Conservation (phyloP, 1,139 yeast species). For the Saccharomyces uvarum region DNA sequence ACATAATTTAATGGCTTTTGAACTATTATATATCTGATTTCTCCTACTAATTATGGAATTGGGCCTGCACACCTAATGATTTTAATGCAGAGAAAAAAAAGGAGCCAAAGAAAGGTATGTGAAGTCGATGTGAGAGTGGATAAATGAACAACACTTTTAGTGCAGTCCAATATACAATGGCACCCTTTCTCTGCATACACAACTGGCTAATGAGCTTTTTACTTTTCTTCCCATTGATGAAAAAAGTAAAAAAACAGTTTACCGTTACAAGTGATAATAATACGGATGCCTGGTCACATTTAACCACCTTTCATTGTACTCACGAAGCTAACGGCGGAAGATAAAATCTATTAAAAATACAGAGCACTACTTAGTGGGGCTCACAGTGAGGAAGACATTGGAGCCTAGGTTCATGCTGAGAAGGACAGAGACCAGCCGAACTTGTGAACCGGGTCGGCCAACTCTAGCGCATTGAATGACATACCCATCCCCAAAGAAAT, state of each 20-base stretch:
- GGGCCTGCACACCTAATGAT: not conserved
- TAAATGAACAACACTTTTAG: not conserved
- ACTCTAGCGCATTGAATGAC: slow-evolving; percentile 89
- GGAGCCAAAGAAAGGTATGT: not conserved
- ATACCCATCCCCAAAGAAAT: slow-evolving; percentile 95
- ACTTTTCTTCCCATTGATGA: not conserved
- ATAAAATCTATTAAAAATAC: no score
- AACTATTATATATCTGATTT: not conserved
- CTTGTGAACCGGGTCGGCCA: slow-evolving; percentile 96
- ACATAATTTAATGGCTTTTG: slow-evolving; percentile 7
- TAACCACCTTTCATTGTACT: not conserved
- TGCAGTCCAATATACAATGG: not conserved
- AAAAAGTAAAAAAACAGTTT: not conserved
- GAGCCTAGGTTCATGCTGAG: not conserved
- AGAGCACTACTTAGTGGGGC: not conserved
- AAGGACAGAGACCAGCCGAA: slow-evolving; percentile 80
- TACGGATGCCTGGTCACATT: not conserved
- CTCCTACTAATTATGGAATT: not conserved
- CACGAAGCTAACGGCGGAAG: not conserved
- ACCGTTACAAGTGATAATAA: not conserved
- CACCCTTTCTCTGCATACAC: not conserved
- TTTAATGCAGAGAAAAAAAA: not conserved
- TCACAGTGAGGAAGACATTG: not conserved
- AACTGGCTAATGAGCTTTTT: not conserved
- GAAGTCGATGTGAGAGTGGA: not conserved